Percentiles rank a stretch among this genome's conserved stretches.
phyloP scores from a whole-genome alignment of 176 grass and related monocot species.

The Carex myosuroides region DNA sequence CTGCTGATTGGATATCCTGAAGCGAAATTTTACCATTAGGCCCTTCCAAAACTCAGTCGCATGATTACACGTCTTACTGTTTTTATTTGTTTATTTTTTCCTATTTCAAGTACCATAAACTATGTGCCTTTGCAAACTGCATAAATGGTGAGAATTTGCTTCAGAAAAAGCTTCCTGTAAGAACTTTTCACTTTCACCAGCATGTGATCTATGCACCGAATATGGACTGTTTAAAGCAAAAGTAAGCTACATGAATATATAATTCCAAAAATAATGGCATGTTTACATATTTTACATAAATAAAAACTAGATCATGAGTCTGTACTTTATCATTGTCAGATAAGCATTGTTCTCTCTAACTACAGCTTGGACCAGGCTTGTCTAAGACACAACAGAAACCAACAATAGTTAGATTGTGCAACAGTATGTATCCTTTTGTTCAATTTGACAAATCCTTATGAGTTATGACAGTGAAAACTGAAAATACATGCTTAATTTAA shows the following conservation, averaged over 20 bases:
- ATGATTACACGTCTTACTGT: too few relatives aligned
- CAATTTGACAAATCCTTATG: not conserved
- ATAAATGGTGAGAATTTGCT: slow-evolving; percentile 32
- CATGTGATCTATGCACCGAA: slow-evolving; percentile 75
- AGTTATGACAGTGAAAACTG: not conserved
- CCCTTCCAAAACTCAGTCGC: too few relatives aligned
- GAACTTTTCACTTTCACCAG: slow-evolving; percentile 76
- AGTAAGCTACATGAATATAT: not conserved
- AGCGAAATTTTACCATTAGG: too few relatives aligned
- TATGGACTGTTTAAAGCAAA: slow-evolving; percentile 33
- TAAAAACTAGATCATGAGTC: slow-evolving; percentile 1
- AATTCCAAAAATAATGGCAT: not conserved
- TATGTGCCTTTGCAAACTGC: not conserved
- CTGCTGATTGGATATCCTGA: too few relatives aligned
- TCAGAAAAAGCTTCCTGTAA: slow-evolving; percentile 66
- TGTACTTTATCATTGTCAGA: slow-evolving; percentile 65
- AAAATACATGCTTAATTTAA: not conserved
- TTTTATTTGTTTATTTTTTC: not conserved
- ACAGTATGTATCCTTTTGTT: not conserved
- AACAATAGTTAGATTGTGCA: not conserved
- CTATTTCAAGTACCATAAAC: not conserved
- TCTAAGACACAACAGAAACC: slow-evolving; percentile 37
- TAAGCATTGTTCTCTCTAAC: slow-evolving; percentile 66
- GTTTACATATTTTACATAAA: not conserved
- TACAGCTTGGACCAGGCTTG: slow-evolving; percentile 70